Conservation (phyloP, 352 stramenopile species). For the Globisporangium apiculatum region DNA sequence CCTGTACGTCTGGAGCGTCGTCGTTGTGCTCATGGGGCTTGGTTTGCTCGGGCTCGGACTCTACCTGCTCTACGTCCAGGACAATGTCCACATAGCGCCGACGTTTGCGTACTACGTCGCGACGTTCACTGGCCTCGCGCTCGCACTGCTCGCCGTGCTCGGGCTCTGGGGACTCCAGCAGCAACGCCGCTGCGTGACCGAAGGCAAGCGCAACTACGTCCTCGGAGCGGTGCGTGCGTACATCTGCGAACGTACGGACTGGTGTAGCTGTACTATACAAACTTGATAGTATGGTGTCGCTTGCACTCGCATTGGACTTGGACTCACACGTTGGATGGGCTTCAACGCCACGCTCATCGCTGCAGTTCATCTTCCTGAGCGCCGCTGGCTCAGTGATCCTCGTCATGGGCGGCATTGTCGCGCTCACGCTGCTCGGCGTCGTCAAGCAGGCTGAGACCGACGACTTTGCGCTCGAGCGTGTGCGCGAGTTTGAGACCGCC, state of each 20-base stretch:
- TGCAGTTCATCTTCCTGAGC: conserved; percentile 45
- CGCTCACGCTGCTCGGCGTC: conserved; percentile 30
- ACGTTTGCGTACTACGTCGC: conserved; percentile 42
- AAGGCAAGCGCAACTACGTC: conserved; percentile 46
- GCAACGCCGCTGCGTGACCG: conserved; percentile 42
- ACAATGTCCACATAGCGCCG: conserved; percentile 44
- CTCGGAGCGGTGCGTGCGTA: conserved; percentile 34
- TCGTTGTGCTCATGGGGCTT: conserved; percentile 44
- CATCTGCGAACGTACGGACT: too few species aligned
- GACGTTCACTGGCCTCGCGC: conserved; percentile 32
- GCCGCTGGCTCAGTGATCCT: conserved; percentile 30
- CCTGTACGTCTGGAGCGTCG: conserved; percentile 48
- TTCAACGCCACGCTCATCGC: neutral
- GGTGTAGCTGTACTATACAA: neutral
- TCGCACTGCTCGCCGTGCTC: conserved; percentile 33
- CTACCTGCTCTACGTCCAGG: conserved; percentile 56
- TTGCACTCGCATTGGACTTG: neutral
- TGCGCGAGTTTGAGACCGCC: conserved; percentile 34
- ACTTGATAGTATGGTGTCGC: too few species aligned
- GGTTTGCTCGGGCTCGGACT: conserved; percentile 40
- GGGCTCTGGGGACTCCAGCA: conserved; percentile 46
- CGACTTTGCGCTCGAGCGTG: conserved; percentile 29
- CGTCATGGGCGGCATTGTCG: conserved; percentile 37
- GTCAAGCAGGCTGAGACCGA: conserved; percentile 23
- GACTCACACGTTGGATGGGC: neutral